These are phyloP conservation scores for Mallotus repandus DNA, from an alignment of 441 rosid species.

Conservation along the genomic window DNA sequence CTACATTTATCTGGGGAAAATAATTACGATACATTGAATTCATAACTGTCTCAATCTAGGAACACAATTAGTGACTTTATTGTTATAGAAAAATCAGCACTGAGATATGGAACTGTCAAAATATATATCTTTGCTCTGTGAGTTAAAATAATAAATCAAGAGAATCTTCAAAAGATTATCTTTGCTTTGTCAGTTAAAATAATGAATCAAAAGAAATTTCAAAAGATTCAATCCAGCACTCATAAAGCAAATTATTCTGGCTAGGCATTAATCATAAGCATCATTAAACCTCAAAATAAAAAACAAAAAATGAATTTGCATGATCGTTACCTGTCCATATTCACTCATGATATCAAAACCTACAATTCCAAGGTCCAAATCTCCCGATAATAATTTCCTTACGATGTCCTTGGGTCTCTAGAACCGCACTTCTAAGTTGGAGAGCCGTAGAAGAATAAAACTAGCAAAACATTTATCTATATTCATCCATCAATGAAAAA, in stretches of 20 bases:
- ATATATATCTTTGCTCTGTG: no score
- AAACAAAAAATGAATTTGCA: neutral
- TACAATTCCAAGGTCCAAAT: slow-evolving; percentile 91
- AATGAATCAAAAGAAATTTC: neutral
- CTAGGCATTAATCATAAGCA: neutral
- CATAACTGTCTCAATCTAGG: neutral
- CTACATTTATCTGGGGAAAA: neutral
- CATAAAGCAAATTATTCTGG: neutral
- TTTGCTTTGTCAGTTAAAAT: neutral
- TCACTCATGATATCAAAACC: slow-evolving; percentile 87
- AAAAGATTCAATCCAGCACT: neutral
- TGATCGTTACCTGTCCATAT: slow-evolving; percentile 62
- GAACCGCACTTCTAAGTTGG: slow-evolving; percentile 91
- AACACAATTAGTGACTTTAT: neutral
- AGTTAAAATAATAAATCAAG: no score
- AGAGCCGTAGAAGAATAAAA: slow-evolving; percentile 40
- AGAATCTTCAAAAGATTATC: neutral
- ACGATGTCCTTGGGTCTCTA: slow-evolving; percentile 96
- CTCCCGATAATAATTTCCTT: slow-evolving; percentile 77
- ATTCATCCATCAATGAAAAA: neutral
- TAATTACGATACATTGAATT: neutral
- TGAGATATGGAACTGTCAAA: neutral
- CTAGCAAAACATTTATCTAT: neutral
- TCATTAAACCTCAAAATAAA: neutral
- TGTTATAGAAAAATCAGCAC: neutral